These are phyloP conservation scores for Aspergillus ostianus DNA, from an alignment of 495 filamentous ascomycete species.

Conservation along the genomic window DNA sequence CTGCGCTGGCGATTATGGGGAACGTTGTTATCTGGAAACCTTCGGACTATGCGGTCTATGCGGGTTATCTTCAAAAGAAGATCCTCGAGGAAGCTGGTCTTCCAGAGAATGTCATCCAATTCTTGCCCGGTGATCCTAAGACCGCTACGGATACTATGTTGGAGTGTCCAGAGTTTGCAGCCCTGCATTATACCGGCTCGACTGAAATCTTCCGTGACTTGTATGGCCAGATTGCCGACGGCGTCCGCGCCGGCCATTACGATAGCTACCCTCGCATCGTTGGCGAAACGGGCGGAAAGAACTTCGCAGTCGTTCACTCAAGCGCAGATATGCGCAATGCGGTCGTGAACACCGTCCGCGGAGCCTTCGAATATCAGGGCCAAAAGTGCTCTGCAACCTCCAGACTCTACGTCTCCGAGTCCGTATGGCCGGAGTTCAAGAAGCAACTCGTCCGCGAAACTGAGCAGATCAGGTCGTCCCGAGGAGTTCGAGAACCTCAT, in stretches of 20 bases:
- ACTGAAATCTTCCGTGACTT: constrained; percentile 79
- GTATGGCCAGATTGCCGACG: constrained; percentile 71
- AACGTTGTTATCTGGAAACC: constrained; percentile 91
- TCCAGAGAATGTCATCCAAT: constrained; percentile 77
- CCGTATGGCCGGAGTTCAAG: constrained; percentile 65
- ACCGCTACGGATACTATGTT: constrained; percentile 72
- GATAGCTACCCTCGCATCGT: constrained; percentile 80
- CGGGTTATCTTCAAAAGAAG: constrained; percentile 76
- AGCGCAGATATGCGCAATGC: constrained; percentile 75
- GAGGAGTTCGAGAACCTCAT: constrained; percentile 63
- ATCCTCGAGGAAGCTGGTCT: constrained; percentile 81
- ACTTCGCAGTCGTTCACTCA: constrained; percentile 78
- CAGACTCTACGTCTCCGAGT: constrained; percentile 68
- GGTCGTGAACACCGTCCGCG: constrained; percentile 73
- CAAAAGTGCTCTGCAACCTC: constrained; percentile 88
- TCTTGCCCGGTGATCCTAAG: constrained; percentile 76
- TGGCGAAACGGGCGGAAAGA: constrained; percentile 85
- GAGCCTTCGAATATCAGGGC: constrained; percentile 83
- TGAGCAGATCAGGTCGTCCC: constrained; percentile 63
- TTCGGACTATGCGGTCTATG: constrained; percentile 70
- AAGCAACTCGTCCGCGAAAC: constrained; percentile 61
- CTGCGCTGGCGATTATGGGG: constrained; percentile 73
- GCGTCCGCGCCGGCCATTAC: constrained; percentile 70
- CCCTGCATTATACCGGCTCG: constrained; percentile 80
- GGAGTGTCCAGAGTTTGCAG: constrained; percentile 67